These are phyloP conservation scores for Daedalea quercina DNA, from an alignment of 768 basidiomycete genomes.

Conservation along the genomic window DNA sequence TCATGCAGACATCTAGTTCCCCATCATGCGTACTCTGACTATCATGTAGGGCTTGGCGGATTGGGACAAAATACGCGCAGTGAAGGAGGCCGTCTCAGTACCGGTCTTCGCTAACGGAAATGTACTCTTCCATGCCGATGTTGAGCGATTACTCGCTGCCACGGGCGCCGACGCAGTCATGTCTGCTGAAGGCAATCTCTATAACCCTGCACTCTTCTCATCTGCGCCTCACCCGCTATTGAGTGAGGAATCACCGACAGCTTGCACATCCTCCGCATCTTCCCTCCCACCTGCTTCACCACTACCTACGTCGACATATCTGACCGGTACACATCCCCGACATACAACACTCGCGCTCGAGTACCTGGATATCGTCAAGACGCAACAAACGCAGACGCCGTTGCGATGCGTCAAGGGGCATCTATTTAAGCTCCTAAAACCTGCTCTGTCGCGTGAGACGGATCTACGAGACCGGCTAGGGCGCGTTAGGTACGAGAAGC, in stretches of 20 bases:
- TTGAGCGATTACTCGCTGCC: slow-evolving; percentile 66
- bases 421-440: slow-evolving; percentile 86
- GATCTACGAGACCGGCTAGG: slow-evolving; percentile 76
- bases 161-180: slow-evolving; percentile 93
- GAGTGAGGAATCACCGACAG: neutral
- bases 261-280: neutral
- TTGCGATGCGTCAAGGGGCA: slow-evolving; percentile 84
- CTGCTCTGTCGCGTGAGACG: slow-evolving; percentile 55
- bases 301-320: slow-evolving; percentile 21
- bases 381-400: slow-evolving; percentile 63
- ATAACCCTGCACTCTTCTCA: slow-evolving; percentile 83
- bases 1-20: neutral
- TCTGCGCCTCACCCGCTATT: slow-evolving; percentile 7
- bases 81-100: slow-evolving; percentile 83
- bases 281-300: slow-evolving; percentile 6
- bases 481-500: slow-evolving; percentile 26
- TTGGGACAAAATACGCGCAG: slow-evolving; percentile 84
- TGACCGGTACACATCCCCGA: slow-evolving; percentile 42
- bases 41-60: slow-evolving; percentile 69
- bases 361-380: slow-evolving; percentile 75
- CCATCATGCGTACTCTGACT: neutral
- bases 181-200: slow-evolving; percentile 92
- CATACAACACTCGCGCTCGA: slow-evolving; percentile 71
- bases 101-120: slow-evolving; percentile 99
- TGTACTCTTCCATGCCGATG: slow-evolving; percentile 81